Base-by-base conservation (phyloP, 352 stramenopile genomes). In the Pythium grandisporangium region DNA sequence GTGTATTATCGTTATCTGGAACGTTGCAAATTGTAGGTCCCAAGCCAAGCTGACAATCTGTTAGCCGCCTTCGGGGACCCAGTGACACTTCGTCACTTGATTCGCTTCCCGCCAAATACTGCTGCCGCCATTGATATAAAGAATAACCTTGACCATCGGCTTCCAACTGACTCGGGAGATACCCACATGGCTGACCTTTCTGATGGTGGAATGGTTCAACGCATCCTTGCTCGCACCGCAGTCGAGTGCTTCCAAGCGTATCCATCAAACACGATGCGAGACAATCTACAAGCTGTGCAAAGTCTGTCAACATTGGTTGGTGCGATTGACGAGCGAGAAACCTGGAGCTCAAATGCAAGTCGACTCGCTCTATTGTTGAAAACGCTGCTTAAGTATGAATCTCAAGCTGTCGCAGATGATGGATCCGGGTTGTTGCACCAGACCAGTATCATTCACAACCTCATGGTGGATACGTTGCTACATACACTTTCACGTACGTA, bases 381-480 rank as follows among this genome's bases (percentile, higher is more conserved):
- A 4, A 62, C 43, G n/a, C 47, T 69, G 4, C 41, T 68, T 10
- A 20, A 26, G 14, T 62, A 57, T 27, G 54, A 62, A 47, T 21
- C 14, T 12, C 42, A 53, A 8, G 48, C 48, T 12, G 43, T 62
- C 6, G 42, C 32, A 8, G 33, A 48, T 14, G 54, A 62, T 27
- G 39, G 45, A 12, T 57, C 54, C 14, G 54, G 54, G 12, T 29
- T 57, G 30, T 30, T 62, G 19, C 47, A 51, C 13, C 48, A 57
- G 35, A 62, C 54, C n/a, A 57, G 50, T 33, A 62, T 79, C 16
- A 50, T 85, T 33, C 63, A 89, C 20, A 70, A 83, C 30, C 36
- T 93, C 23, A 68, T 81, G 19, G 69, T 81, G 22, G 80, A 93
- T 20, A 79, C 80, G 13, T 64, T 91, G 25, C 54, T 93, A 40